These are phyloP conservation scores for Penicillium verrucosum DNA, from an alignment of 2,329 filamentous ascomycete genomes.

Conservation along the genomic window DNA sequence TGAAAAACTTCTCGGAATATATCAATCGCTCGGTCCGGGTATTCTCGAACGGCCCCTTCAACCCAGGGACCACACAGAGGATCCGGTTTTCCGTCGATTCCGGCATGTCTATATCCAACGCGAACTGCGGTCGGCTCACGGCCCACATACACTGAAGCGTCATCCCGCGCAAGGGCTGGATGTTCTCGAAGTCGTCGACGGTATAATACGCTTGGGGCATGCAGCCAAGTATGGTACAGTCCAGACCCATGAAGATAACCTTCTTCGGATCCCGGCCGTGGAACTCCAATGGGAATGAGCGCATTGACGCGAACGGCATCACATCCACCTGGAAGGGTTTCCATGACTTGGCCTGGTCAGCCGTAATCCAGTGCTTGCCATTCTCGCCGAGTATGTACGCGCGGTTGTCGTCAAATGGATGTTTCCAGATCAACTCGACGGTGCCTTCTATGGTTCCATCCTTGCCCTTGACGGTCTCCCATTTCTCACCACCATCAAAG, in stretches of 20 bases:
- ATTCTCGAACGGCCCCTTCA: conserved; percentile 65
- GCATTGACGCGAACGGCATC: conserved; percentile 53
- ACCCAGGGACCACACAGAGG: conserved; percentile 74
- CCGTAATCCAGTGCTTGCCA: conserved; percentile 75
- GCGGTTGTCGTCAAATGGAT: conserved; percentile 72
- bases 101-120: conserved; percentile 50
- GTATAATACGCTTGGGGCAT: conserved; percentile 69
- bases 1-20: conserved; percentile 81
- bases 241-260: conserved; percentile 77
- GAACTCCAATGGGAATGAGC: conserved; percentile 61
- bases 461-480: conserved; percentile 63
- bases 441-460: conserved; percentile 51
- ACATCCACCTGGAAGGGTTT: conserved; percentile 63
- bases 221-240: conserved; percentile 64
- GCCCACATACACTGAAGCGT: conserved; percentile 86
- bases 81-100: conserved; percentile 67
- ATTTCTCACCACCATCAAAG: conserved; percentile 72
- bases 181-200: conserved; percentile 73
- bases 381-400: conserved; percentile 75
- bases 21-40: conserved; percentile 67
- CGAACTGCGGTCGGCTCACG: conserved; percentile 69
- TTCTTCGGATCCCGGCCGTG: conserved; percentile 79
- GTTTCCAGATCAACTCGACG: conserved; percentile 65
- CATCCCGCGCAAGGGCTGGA: conserved; percentile 63
- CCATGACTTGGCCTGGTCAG: conserved; percentile 81